Percentiles rank a stretch among this genome's conserved stretches.
phyloP scores from a whole-genome alignment of 371 early-diverging fungal genomes.

The Apophysomyces variabilis region DNA sequence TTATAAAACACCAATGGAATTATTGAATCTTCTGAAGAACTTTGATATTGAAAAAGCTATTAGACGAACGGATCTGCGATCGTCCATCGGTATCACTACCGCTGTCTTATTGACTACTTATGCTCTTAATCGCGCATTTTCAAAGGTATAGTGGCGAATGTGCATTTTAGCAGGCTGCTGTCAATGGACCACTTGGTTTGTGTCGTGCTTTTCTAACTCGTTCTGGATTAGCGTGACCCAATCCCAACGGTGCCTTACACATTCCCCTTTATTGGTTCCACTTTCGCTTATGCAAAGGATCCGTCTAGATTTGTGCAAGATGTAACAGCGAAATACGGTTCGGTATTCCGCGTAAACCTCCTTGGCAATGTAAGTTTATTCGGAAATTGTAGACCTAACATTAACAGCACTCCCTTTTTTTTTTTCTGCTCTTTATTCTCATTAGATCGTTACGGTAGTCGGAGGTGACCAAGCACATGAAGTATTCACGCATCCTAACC shows the following conservation, averaged over 20 bases:
- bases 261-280: conserved; percentile 25
- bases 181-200: no score
- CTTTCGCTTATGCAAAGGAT: conserved; percentile 15
- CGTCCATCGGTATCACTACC: background rate
- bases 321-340: conserved; percentile 16
- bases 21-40: background rate
- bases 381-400: no score
- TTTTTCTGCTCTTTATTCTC: background rate
- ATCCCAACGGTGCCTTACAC: conserved; percentile 22
- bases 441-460: conserved; percentile 19
- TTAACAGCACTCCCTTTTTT: no score
- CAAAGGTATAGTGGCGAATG: background rate
- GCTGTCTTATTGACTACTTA: background rate
- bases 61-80: background rate
- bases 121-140: background rate
- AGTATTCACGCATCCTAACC: conserved; percentile 25
- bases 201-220: no score
- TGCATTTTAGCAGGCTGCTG: no score
- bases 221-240: background rate
- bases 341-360: conserved; percentile 18
- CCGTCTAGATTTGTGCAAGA: conserved; percentile 15
- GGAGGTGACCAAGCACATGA: conserved; percentile 30
- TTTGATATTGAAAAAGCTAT: background rate
- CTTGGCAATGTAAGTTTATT: conserved; percentile 15
- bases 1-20: background rate